phyloP scores from a whole-genome alignment of 768 basidiomycete species.

The Tulasnella sp. region DNA sequence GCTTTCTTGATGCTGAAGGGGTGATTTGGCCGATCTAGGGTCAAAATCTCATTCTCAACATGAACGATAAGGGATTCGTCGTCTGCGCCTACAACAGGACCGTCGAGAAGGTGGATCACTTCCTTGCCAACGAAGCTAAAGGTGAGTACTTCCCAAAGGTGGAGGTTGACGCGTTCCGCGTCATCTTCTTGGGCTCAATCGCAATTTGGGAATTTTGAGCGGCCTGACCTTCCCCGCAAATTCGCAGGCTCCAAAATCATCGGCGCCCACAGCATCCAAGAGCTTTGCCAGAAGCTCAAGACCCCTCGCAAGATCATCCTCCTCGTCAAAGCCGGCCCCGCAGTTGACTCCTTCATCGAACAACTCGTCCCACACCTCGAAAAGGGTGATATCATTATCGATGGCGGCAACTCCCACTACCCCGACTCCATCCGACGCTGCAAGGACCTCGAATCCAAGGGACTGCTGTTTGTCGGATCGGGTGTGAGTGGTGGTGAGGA shows the following conservation, averaged over 20 bases:
- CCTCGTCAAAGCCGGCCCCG: constrained; percentile 94
- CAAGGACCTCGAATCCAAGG: constrained; percentile 87
- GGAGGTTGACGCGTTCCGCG: no score
- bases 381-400: constrained; percentile 95
- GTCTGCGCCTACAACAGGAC: constrained; percentile 98
- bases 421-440: constrained; percentile 95
- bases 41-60: constrained; percentile 95
- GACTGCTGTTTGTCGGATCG: constrained; percentile 92
- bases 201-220: constrained; percentile 18
- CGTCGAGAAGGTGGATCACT: constrained; percentile 87
- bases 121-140: constrained; percentile 96
- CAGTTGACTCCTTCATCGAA: constrained; percentile 90
- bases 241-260: constrained; percentile 79
- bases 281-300: constrained; percentile 87
- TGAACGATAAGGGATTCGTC: constrained; percentile 99
- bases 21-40: constrained; percentile 40
- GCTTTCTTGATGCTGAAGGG: neutral
- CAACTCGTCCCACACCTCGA: constrained; percentile 86
- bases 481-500: constrained; percentile 99
- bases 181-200: constrained; percentile 21
- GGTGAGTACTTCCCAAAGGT: constrained; percentile 53
- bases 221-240: constrained; percentile 16
- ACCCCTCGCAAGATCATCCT: constrained; percentile 93
- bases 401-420: constrained; percentile 99
- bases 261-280: constrained; percentile 88